phyloP scores from a whole-genome alignment of 2,329 filamentous ascomycete species.

The Didymella exigua region DNA sequence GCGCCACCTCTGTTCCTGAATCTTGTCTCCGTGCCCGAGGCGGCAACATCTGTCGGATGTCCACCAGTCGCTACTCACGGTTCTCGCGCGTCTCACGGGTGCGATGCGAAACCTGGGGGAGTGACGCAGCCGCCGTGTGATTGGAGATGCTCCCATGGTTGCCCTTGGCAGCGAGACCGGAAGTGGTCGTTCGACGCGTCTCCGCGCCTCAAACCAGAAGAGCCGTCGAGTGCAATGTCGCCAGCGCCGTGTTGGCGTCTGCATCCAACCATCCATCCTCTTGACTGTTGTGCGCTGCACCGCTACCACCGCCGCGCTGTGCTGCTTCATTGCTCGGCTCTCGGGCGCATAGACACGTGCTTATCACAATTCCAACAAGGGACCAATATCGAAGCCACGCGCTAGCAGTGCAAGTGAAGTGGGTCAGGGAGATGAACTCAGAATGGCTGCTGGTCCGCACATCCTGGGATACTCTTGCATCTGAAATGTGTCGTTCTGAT shows the following conservation, averaged over 20 bases:
- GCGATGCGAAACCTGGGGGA: conserved; percentile 30
- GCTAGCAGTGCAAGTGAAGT: conserved; percentile 42
- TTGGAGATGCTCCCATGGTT: conserved; percentile 32
- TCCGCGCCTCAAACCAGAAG: conserved; percentile 19
- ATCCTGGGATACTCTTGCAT: conserved; percentile 16
- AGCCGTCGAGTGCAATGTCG: conserved; percentile 8
- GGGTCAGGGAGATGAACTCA: conserved; percentile 44
- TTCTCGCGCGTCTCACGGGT: no score
- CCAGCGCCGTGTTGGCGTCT: conserved; percentile 17
- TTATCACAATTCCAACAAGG: conserved; percentile 34
- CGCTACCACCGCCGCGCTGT: neutral
- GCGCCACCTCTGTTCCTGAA: conserved; percentile 30
- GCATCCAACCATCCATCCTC: neutral
- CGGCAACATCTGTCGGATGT: conserved; percentile 20
- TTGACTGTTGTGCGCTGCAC: conserved; percentile 1
- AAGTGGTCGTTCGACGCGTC: neutral
- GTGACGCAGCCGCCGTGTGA: conserved; percentile 26
- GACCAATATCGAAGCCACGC: conserved; percentile 42
- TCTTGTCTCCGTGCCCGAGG: conserved; percentile 18
- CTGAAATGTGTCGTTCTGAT: conserved; percentile 6
- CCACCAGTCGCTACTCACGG: conserved; percentile 17
- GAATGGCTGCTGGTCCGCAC: conserved; percentile 46
- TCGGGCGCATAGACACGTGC: conserved; percentile 35
- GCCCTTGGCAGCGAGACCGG: conserved; percentile 22
- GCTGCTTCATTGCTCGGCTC: conserved; percentile 19